Evolutionary conservation across 192 early-diverging fungal genomes (phyloP).

Genomic region (Umbelopsis vinacea): DNA sequence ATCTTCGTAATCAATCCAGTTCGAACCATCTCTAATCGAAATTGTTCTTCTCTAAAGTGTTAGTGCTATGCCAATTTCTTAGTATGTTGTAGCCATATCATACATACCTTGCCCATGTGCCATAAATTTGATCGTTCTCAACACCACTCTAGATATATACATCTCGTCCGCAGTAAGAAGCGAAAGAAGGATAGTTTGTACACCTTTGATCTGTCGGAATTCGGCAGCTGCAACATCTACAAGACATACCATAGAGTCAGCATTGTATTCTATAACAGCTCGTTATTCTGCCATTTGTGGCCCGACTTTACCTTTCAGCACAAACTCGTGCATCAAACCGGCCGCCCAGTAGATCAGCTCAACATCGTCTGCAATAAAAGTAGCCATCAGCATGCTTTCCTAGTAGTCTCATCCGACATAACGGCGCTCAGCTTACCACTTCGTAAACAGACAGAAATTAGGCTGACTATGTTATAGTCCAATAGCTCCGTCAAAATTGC

Average conservation of each 20-base stretch:
- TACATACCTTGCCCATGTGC: constrained; percentile 58
- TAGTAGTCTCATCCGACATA: background rate
- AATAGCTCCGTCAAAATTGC: constrained; percentile 58
- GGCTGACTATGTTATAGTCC: constrained; percentile 66
- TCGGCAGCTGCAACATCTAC: constrained; percentile 62
- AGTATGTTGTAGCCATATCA: background rate
- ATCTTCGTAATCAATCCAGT: constrained; percentile 62
- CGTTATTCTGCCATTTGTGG: too few species aligned
- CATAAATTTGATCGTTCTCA: constrained; percentile 75
- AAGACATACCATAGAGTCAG: background rate
- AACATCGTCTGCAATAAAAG: constrained; percentile 60
- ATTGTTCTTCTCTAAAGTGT: constrained; percentile 42
- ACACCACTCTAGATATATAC: constrained; percentile 70
- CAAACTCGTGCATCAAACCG: constrained; percentile 80
- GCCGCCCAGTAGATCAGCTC: constrained; percentile 82
- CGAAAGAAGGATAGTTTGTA: constrained; percentile 62
- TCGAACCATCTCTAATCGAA: constrained; percentile 66
- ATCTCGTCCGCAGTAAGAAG: constrained; percentile 63
- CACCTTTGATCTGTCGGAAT: constrained; percentile 61
- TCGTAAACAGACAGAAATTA: constrained; percentile 69
- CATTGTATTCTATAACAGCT: too few species aligned
- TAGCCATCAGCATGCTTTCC: background rate
- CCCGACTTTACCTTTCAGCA: constrained; percentile 54
- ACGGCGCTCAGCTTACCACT: constrained; percentile 47
- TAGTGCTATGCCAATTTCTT: background rate